These are phyloP conservation scores for Xylaria sp. DNA, from an alignment of 2,329 filamentous ascomycete genomes.

Conservation along the genomic window DNA sequence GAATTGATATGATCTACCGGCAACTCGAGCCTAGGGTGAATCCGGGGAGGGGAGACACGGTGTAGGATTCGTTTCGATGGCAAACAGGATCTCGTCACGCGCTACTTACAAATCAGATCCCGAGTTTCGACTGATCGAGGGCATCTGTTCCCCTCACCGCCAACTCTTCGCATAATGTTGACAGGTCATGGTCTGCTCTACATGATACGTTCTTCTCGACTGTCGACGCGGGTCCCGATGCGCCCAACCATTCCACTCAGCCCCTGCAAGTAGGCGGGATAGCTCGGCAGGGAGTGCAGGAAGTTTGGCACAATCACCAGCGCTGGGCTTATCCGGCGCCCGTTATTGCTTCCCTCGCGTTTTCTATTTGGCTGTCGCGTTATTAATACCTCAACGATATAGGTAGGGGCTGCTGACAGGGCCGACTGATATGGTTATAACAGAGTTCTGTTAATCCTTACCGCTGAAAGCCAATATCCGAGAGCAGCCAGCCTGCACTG, in stretches of 20 bases:
- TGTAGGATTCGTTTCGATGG: slow-evolving; percentile 16
- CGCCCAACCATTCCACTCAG: slow-evolving; percentile 25
- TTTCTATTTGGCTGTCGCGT: slow-evolving; percentile 28
- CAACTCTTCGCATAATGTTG: slow-evolving; percentile 32
- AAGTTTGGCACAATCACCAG: slow-evolving; percentile 22
- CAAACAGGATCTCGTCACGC: slow-evolving; percentile 24
- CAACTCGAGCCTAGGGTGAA: slow-evolving; percentile 20
- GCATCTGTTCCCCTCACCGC: slow-evolving; percentile 27
- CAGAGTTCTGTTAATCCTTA: slow-evolving; percentile 29
- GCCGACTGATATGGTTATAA: slow-evolving; percentile 30
- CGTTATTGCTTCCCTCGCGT: slow-evolving; percentile 17
- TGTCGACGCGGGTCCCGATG: slow-evolving; percentile 29
- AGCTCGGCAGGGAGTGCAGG: slow-evolving; percentile 14
- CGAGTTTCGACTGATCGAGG: slow-evolving; percentile 15
- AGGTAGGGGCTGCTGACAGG: slow-evolving; percentile 34
- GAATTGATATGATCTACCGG: slow-evolving; percentile 29
- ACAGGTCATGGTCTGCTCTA: slow-evolving; percentile 23
- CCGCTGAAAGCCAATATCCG: slow-evolving; percentile 26
- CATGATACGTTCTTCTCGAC: slow-evolving; percentile 30
- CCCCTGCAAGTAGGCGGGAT: slow-evolving; percentile 29
- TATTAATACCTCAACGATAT: slow-evolving; percentile 37
- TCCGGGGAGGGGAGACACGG: slow-evolving; percentile 2
- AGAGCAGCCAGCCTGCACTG: slow-evolving; percentile 20
- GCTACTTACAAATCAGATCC: slow-evolving; percentile 31
- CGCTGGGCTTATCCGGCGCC: slow-evolving; percentile 31